Base-by-base conservation (phyloP, 2,329 filamentous ascomycete species). In the Microsporum canis region DNA sequence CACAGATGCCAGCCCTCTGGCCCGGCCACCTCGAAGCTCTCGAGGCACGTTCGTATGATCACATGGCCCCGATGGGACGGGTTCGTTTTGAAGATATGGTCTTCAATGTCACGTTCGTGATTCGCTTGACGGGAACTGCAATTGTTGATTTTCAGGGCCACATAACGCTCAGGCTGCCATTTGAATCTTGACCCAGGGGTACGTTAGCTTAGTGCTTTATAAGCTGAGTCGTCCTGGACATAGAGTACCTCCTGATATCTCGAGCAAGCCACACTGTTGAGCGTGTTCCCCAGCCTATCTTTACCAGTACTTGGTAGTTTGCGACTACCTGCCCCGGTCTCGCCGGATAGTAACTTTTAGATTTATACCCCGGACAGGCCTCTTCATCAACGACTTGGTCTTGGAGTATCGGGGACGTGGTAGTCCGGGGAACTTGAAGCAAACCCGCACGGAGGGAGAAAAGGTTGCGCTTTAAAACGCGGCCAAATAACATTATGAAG, bases 1-100 rank as follows among this genome's bases (percentile, higher is more conserved):
- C 71, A 72, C 29, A 70, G 39, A 62, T 73, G 71, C 5, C 63
- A 63, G 33, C 69, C 70, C 49, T 67, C 51, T 36, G 64, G 65
- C n/a, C 64, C 58, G 10, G 29, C 41, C 7, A 62, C 29, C 23
- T 63, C 62, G 60, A 73, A 73, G 6, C 61, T 65, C 31, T 73
- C 69, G 36, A 65, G 59, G 38, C 65, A 64, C 43, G 67, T 68
- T 55, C 70, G 66, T 36, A 73, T 62, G 58, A 68, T 66, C 3
- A 12, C 47, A 57, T 63, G 66, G 12, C 71, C 70, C 1, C 62
- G 62, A 61, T 72, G 70, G 3, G 63, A 39, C 8, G 67, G 62
- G 38, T 68, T 66, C 33, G 65, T 62, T 0, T 64, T 60, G 4
- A 64, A 62, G 17, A 73, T 66, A 60, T 66, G 68, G 36, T 67